Conservation (phyloP, 805 yeast species). For the Saccharomycopsis fibuligera region DNA sequence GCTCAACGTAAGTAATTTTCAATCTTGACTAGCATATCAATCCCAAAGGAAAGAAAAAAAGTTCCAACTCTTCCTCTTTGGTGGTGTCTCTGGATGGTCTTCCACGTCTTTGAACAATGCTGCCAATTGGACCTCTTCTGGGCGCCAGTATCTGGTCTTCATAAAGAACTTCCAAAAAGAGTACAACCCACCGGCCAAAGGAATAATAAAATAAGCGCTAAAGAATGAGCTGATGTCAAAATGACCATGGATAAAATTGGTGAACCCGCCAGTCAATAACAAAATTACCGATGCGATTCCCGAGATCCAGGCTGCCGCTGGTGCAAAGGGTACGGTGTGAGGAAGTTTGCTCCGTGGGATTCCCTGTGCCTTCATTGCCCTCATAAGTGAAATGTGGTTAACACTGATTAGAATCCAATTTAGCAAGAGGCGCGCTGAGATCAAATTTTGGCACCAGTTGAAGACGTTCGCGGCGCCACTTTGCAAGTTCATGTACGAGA, state of each 20-base stretch:
- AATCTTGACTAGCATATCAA: neutral
- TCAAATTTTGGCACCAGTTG: conserved; percentile 42
- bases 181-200: conserved; percentile 35
- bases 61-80: neutral
- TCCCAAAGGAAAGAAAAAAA: neutral
- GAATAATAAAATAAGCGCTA: conserved; percentile 28
- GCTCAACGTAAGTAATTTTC: too few relatives aligned
- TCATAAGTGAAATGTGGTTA: conserved; percentile 38
- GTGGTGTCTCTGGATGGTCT: neutral
- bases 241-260: conserved; percentile 36
- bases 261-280: conserved; percentile 37
- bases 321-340: conserved; percentile 38
- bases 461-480: conserved; percentile 51
- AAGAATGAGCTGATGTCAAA: conserved; percentile 37
- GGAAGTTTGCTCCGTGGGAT: conserved; percentile 32
- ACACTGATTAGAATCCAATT: conserved; percentile 41
- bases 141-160: conserved; percentile 30
- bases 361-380: conserved; percentile 40
- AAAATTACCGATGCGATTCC: conserved; percentile 31
- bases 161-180: conserved; percentile 33
- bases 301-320: conserved; percentile 37
- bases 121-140: conserved; percentile 34
- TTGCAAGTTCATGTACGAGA: conserved; percentile 67
- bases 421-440: conserved; percentile 37
- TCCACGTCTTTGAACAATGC: neutral